Evolutionary conservation across 352 stramenopile genomes (phyloP), one percentile per base, ranked within the genome.

Genomic region (Elongisporangium anandrum): DNA sequence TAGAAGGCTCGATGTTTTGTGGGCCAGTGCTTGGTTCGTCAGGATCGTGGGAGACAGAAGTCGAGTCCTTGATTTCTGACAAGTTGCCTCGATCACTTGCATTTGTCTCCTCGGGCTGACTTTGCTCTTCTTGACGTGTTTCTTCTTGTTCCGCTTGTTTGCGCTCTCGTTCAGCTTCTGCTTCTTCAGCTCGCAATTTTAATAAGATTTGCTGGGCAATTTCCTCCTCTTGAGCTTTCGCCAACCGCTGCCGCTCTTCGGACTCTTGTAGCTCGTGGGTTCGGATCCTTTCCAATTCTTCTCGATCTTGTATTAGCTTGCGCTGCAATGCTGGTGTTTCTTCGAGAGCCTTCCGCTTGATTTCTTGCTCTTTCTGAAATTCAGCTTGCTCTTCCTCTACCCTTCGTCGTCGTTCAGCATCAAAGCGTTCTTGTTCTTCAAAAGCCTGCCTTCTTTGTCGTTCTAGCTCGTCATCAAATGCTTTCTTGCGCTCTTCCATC

Each of bases 391-490:
- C 69, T 47, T 78, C 77, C 0, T 51, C 64, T 15, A 68, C 50
- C 4, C 48, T 69, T 3, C 15, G 50, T 16, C 69, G 70, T 26
- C 68, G 65, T 45, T 72, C 53, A 8, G 64, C 57, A 19, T 77
- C 61, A 0, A 67, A 15, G 3, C 64, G 60, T 22, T 81, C 62
- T 39, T 81, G 72, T 8, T 83, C 73, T 41, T 84, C 72, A 8
- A 72, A 53, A 2, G 64, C 59, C 12, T 70, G 62, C 38, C 71
- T 59, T 3, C 76, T 72, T 50, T 76, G 64, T 2, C 55, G 68
- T 38, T 64, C 60, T 38, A 87, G 53, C 12, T 85, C 69, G 21
- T 81, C 70, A 21, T 88, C 70, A 52, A 85, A 85, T 49, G 68
- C 56, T 9, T 61, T 59, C 2, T 72, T 64, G 23, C 76, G 64